A percentile compares a stretch with the other conserved stretches of the same genome.
Conservation (phyloP, 2,329 filamentous ascomycete genomes). For the Basipetospora chlamydospora region DNA sequence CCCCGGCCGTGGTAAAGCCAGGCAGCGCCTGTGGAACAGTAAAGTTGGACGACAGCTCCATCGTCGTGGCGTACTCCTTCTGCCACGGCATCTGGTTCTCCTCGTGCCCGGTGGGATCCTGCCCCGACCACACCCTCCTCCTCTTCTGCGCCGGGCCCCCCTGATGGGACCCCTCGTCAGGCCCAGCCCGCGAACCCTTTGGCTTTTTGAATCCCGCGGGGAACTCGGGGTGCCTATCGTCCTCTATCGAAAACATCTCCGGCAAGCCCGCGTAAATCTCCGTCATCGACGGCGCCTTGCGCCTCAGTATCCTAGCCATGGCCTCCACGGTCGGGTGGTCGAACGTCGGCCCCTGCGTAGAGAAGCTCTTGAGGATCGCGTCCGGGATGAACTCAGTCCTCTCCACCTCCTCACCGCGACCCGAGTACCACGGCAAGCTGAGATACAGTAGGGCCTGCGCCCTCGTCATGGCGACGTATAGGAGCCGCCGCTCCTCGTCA, state of each 20-base stretch:
- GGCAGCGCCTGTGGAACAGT: constrained; percentile 39
- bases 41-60: constrained; percentile 43
- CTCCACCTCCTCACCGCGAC: constrained; percentile 13
- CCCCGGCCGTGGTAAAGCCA: constrained; percentile 48
- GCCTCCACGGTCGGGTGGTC: constrained; percentile 45
- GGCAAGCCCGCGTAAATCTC: constrained; percentile 38
- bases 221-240: constrained; percentile 53
- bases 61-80: constrained; percentile 42
- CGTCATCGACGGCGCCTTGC: constrained; percentile 41
- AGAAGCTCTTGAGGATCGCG: constrained; percentile 21
- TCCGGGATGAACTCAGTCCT: constrained; percentile 14
- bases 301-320: constrained; percentile 56
- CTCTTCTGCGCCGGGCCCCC: constrained; percentile 8
- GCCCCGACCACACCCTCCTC: neutral
- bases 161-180: no score
- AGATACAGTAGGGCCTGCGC: constrained; percentile 78
- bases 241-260: constrained; percentile 42
- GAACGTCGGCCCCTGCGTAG: constrained; percentile 55
- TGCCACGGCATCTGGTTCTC: constrained; percentile 21
- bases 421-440: constrained; percentile 52
- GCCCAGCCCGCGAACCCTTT: no score
- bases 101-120: constrained; percentile 12
- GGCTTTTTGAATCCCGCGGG: constrained; percentile 26
- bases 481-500: constrained; percentile 72
- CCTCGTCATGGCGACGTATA: constrained; percentile 95